Base-by-base conservation (phyloP, 345 rosid species). In the Citrus australasica region DNA sequence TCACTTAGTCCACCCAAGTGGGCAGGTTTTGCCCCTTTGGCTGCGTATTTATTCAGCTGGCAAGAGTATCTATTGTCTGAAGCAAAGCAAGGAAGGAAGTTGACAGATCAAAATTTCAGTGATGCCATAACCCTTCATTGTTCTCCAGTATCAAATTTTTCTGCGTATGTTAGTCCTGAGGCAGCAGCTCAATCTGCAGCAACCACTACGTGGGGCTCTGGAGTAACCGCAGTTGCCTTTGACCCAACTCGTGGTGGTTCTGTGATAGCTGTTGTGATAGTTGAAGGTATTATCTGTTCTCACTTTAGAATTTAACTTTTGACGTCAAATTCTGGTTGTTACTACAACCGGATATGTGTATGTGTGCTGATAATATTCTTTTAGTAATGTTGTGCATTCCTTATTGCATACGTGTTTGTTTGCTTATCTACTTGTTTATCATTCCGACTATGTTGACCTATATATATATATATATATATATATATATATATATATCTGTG, bases 181-280 rank as follows among this genome's bases (percentile, higher is more conserved):
- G 94, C 98, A 78, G 99, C 99, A 64, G 91, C 92, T 58, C 98
- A 92, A 78, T 92, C 99, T 76, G 98, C 97, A 27, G 98, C 99
- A 82, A 92, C 99, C 62, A 96, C 99, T 63, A 96, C 98, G 46
- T 96, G 99, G 99, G 99, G 99, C 58, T 96, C 99, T 84, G 98
- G 98, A 78, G 99, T 96, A 76, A 96, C 98, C 75, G 99, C 99
- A 59, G 96, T 96, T 86, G 95, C 98, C 79, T 96, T 96, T 86
- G 99, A 96, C 93, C 98, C 99, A 68, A 94, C 98, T 75, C 85
- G 91, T 63, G 98, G 98, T 80, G 99, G 99, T 81, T 96, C 99
- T 78, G 99, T 96, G 71, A 92, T 96, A 79, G 93, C 98, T 51
- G 94, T 94, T 84, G 99, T 94, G 74, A 94, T 96, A 81, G 99